Base-by-base conservation (phyloP, 2,329 filamentous ascomycete genomes). In the Cladosporium phlei region DNA sequence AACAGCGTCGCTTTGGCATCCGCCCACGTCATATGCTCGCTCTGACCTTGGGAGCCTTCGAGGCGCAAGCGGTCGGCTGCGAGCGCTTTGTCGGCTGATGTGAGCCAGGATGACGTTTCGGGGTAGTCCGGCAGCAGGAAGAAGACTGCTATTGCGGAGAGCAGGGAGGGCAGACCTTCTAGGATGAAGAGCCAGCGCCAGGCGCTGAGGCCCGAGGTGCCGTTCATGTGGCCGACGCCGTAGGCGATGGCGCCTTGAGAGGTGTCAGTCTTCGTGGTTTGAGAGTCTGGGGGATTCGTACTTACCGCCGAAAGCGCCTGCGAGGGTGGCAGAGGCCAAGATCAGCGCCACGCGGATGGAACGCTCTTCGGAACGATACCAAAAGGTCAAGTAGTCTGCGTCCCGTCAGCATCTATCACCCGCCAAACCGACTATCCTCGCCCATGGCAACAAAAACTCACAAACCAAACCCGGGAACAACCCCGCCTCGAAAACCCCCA, bases 121-220 rank as follows among this genome's bases (percentile, higher is more conserved):
- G 77, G 75, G 14, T 67, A 70, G 52, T 79, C 73, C 0, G 75
- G 75, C 8, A 80, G 60, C 38, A 70, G 68, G 54, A 78, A 77
- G 60, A 69, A 83, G 1, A 77, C 73, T 5, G 77, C 55, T 2
- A 75, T 55, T 0, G 76, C 75, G 1, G 79, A 70, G 5, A 78
- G 49, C 2, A 82, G 59, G 7, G 75, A 78, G 3, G 53, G 54
- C 5, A 56, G 19, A n/a, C 59, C 58, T 46, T 62, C 61, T 1
- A 88, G 66, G 47, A 89, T 84, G 61, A 91, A 91, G 33, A 91
- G 86, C 46, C 48, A 50, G 2, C 78, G 72, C 86, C 86, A 90
- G 1, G 83, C 84, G 24, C 43, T 49, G 32, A 74, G 74, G 0
- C 78, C 78, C 19, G 70, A 78, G 2, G 79, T 59, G 11, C 73